Evolutionary conservation across 2,329 filamentous ascomycete genomes (phyloP).

Genomic region (Purpureocillium lavendulum): DNA sequence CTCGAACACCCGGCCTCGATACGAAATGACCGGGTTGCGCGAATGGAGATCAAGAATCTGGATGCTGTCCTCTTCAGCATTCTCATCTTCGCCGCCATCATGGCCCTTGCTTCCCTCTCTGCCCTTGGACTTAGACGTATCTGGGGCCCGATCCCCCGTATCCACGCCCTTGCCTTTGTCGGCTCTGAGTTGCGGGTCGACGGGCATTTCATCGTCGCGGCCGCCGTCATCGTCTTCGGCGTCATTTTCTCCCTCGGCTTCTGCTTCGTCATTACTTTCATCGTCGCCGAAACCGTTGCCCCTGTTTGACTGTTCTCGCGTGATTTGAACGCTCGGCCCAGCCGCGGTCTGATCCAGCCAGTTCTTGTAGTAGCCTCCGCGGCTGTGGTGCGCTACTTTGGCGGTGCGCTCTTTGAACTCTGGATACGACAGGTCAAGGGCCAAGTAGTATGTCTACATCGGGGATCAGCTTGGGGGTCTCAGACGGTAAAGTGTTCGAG

Average conservation of each 20-base stretch:
- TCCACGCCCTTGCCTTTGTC: constrained; percentile 3
- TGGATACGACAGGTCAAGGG: constrained; percentile 53
- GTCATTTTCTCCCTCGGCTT: constrained; percentile 12
- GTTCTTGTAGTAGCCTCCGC: constrained; percentile 39
- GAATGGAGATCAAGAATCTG: constrained; percentile 82
- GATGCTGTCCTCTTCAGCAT: constrained; percentile 34
- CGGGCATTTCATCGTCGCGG: constrained; percentile 19
- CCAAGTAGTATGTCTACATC: constrained; percentile 52
- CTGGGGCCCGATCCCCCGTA: constrained; percentile 5
- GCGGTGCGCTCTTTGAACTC: constrained; percentile 42
- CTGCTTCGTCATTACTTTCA: constrained; percentile 18
- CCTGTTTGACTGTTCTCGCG: constrained; percentile 1
- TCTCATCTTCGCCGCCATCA: constrained; percentile 6
- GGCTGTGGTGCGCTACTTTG: constrained; percentile 26
- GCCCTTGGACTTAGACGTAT: constrained; percentile 15
- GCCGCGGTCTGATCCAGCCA: constrained; percentile 24
- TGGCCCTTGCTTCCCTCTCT: constrained; percentile 9
- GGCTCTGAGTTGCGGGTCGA: constrained; percentile 26
- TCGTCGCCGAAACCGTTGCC: constrained; percentile 2
- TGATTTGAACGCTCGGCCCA: constrained; percentile 8
- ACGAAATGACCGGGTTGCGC: constrained; percentile 67
- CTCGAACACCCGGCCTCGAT: constrained; percentile 68
- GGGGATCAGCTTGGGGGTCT: not conserved
- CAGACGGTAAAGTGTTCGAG: not conserved
- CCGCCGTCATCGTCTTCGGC: constrained; percentile 21